Evolutionary conservation across 164 flowering plant species (phyloP).

Genomic region (Cinnamomum chago): DNA sequence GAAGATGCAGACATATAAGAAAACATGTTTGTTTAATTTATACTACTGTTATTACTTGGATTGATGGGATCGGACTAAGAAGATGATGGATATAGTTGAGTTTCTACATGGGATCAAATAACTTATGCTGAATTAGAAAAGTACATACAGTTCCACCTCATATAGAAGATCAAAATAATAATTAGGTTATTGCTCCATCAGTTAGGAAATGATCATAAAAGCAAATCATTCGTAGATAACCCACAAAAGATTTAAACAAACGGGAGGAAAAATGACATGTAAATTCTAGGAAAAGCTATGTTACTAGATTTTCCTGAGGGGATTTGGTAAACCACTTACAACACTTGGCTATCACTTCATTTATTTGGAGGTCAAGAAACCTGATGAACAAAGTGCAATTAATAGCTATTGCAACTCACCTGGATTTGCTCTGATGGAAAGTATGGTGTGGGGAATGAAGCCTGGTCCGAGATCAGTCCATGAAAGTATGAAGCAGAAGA

Average conservation of each 20-base stretch:
- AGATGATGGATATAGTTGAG: too few species aligned
- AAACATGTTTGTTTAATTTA: not conserved
- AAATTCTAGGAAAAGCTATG: not conserved
- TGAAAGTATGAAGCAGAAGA: not conserved
- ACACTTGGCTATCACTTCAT: not conserved
- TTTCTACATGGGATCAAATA: too few species aligned
- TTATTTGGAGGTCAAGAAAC: not conserved
- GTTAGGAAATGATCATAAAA: not conserved
- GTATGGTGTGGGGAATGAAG: conserved; percentile 74
- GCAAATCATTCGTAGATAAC: not conserved
- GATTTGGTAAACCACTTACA: not conserved
- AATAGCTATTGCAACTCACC: not conserved
- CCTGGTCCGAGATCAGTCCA: conserved; percentile 84
- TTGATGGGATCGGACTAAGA: too few species aligned
- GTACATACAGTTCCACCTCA: not conserved
- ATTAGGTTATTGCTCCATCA: not conserved
- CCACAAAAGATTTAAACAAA: too few species aligned
- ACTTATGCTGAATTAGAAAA: too few species aligned
- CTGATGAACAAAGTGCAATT: not conserved
- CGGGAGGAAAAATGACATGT: not conserved
- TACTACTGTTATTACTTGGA: too few species aligned
- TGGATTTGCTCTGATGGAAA: conserved; percentile 25
- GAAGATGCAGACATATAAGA: not conserved
- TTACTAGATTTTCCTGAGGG: not conserved
- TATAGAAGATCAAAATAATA: not conserved